Base-by-base conservation (phyloP, 345 rosid genomes). In the Limnanthes douglasii region DNA sequence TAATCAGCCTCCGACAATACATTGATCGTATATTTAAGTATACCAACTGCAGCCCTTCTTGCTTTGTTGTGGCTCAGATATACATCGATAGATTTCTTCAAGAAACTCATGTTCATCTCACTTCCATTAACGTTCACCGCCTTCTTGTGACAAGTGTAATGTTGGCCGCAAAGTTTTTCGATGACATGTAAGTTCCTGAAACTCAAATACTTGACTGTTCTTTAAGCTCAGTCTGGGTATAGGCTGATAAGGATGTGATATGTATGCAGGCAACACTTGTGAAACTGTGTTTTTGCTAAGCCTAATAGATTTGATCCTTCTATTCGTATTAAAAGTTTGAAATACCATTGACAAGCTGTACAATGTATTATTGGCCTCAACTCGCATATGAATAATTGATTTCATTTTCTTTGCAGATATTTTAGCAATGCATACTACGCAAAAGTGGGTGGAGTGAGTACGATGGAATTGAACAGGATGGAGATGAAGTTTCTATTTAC, bases 371-470 rank as follows among this genome's bases (percentile, higher is more conserved):
- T n/a, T n/a, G n/a, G n/a, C n/a, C n/a, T n/a, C n/a, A n/a, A n/a
- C n/a, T n/a, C n/a, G n/a, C n/a, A n/a, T n/a, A n/a, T n/a, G n/a
- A n/a, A n/a, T n/a, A n/a, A n/a, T 18, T 31, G 21, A n/a, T 22
- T 8, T 8, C 24, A 31, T 18, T 28, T 29, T 25, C 22, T 56
- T 36, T 57, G 58, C 73, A 88, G 97, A 48, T 82, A 65, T 72
- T 88, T 63, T 53, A 83, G 78, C 53, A 88, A 88, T 42, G 90
- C 95, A 3, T 76, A 68, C 67, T 88, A 78, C 13, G 97, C 97
- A 4, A 79, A 64, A 62, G 95, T 88, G 3, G 95, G 97, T 22
- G 97, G 97, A 40, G 63, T 83, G 45, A 76, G 68, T 68, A 88
- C 93, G 0, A 51, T 57, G 15, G 90, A 88, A 63, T 48, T 88